phyloP scores from a whole-genome alignment of 2,329 filamentous ascomycete species.

The Rhexocercosporidium sp. region DNA sequence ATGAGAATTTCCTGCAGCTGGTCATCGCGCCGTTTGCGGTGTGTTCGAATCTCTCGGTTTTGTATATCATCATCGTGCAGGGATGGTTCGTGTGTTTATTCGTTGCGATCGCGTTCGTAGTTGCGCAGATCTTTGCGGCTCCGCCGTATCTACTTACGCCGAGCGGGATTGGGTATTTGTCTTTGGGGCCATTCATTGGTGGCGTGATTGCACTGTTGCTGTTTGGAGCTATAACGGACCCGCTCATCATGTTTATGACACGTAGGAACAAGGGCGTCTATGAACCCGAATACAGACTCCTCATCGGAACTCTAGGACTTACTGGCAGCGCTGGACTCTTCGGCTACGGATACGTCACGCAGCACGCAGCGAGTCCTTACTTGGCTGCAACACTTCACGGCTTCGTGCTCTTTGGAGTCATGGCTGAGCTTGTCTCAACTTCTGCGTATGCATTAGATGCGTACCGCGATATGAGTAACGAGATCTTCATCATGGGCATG shows the following conservation, averaged over 20 bases:
- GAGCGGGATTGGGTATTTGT: conserved; percentile 50
- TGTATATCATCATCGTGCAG: conserved; percentile 54
- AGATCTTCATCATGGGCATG: conserved; percentile 48
- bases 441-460: conserved; percentile 49
- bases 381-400: conserved; percentile 43
- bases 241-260: conserved; percentile 49
- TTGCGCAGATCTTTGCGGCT: conserved; percentile 53
- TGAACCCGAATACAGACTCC: conserved; percentile 46
- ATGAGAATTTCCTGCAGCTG: conserved; percentile 46
- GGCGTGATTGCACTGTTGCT: conserved; percentile 44
- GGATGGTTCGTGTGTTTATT: conserved; percentile 50
- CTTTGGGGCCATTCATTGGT: conserved; percentile 48
- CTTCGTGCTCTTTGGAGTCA: conserved; percentile 46
- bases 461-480: conserved; percentile 46
- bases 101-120: conserved; percentile 49
- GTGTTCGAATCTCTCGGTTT: conserved; percentile 54
- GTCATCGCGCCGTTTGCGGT: conserved; percentile 52
- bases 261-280: conserved; percentile 52
- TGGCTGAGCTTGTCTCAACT: conserved; percentile 40
- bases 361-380: conserved; percentile 35
- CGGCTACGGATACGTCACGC: conserved; percentile 45
- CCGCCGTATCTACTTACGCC: conserved; percentile 52
- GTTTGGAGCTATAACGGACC: conserved; percentile 44
- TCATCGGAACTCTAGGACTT: conserved; percentile 36
- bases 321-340: conserved; percentile 46